These are phyloP conservation scores for Beauveria bassiana DNA, from an alignment of 2,329 filamentous ascomycete species.

Conservation along the genomic window DNA sequence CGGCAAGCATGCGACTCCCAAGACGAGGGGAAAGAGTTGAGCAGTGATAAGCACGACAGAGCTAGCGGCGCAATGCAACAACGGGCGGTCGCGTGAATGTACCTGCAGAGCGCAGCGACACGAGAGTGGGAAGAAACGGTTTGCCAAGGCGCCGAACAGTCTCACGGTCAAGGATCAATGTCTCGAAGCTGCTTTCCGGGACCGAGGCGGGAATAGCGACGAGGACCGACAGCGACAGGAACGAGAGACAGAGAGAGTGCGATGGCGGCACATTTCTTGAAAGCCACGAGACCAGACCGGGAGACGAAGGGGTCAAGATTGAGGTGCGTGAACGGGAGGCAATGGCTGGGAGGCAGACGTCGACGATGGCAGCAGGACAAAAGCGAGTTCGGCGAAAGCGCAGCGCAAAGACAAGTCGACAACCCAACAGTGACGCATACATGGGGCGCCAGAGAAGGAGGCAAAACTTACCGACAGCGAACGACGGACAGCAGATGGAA, in stretches of 20 bases:
- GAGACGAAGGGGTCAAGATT: neutral
- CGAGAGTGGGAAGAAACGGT: neutral
- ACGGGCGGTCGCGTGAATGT: neutral
- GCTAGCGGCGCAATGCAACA: slow-evolving; percentile 10
- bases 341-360: neutral
- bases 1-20: neutral
- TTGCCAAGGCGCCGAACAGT: slow-evolving; percentile 11
- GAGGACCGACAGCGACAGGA: neutral
- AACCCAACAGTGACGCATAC: neutral
- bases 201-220: slow-evolving; percentile 1
- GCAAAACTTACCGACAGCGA: neutral
- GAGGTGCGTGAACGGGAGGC: neutral
- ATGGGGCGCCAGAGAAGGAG: neutral
- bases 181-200: slow-evolving; percentile 6
- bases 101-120: slow-evolving; percentile 10
- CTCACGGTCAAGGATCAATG: slow-evolving; percentile 6
- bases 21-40: neutral
- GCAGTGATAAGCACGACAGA: slow-evolving; percentile 5
- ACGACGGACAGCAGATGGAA: neutral
- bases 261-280: neutral
- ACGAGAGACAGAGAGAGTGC: neutral
- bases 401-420: neutral
- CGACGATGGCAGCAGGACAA: neutral
- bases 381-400: neutral
- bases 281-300: neutral